These are phyloP conservation scores for Protomyces gravidus DNA, from an alignment of 1,139 yeast genomes.

Conservation along the genomic window DNA sequence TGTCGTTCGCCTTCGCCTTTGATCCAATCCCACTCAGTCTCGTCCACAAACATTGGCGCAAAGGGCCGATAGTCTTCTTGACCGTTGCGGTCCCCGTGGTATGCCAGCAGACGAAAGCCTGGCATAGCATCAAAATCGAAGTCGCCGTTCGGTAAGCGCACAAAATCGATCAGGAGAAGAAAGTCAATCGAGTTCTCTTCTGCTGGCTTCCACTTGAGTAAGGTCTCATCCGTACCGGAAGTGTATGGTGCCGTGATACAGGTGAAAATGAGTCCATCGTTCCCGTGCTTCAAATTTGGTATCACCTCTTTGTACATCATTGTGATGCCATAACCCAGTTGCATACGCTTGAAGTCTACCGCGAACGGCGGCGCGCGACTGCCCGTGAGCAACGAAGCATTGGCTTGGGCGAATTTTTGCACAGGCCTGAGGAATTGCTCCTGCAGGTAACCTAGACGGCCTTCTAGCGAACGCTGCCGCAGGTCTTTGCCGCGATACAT, in stretches of 20 bases:
- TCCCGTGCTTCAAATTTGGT: constrained; percentile 73
- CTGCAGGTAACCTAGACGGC: constrained; percentile 82
- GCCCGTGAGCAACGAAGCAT: constrained; percentile 35
- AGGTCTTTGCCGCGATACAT: constrained; percentile 73
- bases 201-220: constrained; percentile 92
- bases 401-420: constrained; percentile 57
- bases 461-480: constrained; percentile 65
- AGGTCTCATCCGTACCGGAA: constrained; percentile 74
- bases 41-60: constrained; percentile 57
- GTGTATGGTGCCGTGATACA: constrained; percentile 83
- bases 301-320: constrained; percentile 66
- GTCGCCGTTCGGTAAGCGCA: constrained; percentile 52
- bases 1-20: constrained; percentile 54
- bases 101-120: constrained; percentile 57
- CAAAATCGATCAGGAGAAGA: constrained; percentile 65
- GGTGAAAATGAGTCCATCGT: constrained; percentile 92
- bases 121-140: constrained; percentile 70
- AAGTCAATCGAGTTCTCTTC: constrained; percentile 92
- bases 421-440: constrained; percentile 79
- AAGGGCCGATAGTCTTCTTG: constrained; percentile 56
- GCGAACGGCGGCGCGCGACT: constrained; percentile 62
- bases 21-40: constrained; percentile 76
- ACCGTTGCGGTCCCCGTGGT: constrained; percentile 61
- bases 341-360: constrained; percentile 35
- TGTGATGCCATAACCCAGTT: constrained; percentile 69